Base-by-base conservation (phyloP, 169 alveolate species). In the Besnoitia besnoiti region DNA sequence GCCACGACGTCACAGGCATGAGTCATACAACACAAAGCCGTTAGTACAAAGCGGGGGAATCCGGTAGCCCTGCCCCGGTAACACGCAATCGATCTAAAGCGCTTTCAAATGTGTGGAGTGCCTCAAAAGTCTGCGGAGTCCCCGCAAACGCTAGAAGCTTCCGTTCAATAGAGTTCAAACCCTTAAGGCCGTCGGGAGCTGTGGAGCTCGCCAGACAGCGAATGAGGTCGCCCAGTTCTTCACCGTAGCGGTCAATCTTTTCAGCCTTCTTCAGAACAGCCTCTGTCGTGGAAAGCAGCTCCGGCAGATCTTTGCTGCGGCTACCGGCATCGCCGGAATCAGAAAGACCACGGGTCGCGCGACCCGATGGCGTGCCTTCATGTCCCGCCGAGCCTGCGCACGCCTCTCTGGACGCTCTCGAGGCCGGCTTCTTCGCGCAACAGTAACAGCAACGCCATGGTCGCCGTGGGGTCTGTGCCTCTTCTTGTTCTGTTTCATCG, bases 111-210 rank as follows among this genome's bases (percentile, higher is more conserved):
- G 87, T 82, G 39, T 91, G 94, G 51, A 91, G 39, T 49, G 94
- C 94, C 0, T 77, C 91, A 49, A 91, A 91, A 39, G 59, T 89
- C 49, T 84, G 55, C 16, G 94, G 91, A 46, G 91, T 84, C 21
- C 94, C 94, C 67, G 91, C 91, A n/a, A 91, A 91, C n/a, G 94
- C 46, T n/a, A 82, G 42, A 37, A 91, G 77, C n/a, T 88, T 89
- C 79, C 88, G 85, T 47, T 91, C 94, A 62, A 91, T 3, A 35
- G 91, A 91, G 77, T 82, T 47, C 39, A 91, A 73, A 1, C 94
- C 94, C 89, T 91, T 91, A 8, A 84, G 49, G 5, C 94, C 94
- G 62, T 91, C 94, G 10, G 94, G 89, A 27, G 94, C 94, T 12
- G 94, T 91, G 37, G 82, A 89, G 46, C 94, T 91, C 40, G 94